Evolutionary conservation across 2,329 filamentous ascomycete species (phyloP).

Genomic region (Scedosporium minutisporum): DNA sequence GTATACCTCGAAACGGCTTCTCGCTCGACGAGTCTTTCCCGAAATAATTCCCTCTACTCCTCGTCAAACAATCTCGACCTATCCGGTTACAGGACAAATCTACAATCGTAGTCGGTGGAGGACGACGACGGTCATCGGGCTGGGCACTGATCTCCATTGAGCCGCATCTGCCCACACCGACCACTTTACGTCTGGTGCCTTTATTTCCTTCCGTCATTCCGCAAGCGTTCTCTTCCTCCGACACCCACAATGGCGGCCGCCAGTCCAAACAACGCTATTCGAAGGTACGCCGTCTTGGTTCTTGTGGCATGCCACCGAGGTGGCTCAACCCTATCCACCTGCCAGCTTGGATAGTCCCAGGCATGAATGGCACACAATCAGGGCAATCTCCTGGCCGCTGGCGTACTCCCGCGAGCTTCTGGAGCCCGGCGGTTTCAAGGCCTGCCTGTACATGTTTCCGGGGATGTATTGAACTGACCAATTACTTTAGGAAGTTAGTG

Average conservation of each 20-base stretch:
- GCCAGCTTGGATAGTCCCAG: not conserved
- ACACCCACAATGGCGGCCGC: constrained; percentile 30
- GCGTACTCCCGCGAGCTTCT: not conserved
- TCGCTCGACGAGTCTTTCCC: not conserved
- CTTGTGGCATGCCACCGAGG: not conserved
- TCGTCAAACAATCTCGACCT: not conserved
- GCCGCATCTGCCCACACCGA: not conserved
- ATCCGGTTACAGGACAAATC: too few species aligned
- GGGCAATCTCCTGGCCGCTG: not conserved
- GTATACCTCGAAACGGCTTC: too few species aligned
- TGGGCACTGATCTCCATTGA: not conserved
- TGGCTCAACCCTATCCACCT: too few species aligned
- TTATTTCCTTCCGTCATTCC: not conserved
- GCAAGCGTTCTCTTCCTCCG: not conserved
- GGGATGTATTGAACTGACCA: not conserved
- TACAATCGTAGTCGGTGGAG: too few species aligned
- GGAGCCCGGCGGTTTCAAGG: not conserved
- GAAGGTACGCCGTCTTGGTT: constrained; percentile 42
- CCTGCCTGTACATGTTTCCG: not conserved
- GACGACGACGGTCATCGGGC: not conserved
- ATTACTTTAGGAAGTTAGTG: constrained; percentile 67
- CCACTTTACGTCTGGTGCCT: not conserved
- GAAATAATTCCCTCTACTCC: not conserved
- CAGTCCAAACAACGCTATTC: constrained; percentile 48
- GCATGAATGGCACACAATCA: not conserved